Evolutionary conservation across 768 basidiomycete genomes (phyloP), one percentile per base, ranked within the genome.

Genomic region (Xerocomus brunneocitrinus): DNA sequence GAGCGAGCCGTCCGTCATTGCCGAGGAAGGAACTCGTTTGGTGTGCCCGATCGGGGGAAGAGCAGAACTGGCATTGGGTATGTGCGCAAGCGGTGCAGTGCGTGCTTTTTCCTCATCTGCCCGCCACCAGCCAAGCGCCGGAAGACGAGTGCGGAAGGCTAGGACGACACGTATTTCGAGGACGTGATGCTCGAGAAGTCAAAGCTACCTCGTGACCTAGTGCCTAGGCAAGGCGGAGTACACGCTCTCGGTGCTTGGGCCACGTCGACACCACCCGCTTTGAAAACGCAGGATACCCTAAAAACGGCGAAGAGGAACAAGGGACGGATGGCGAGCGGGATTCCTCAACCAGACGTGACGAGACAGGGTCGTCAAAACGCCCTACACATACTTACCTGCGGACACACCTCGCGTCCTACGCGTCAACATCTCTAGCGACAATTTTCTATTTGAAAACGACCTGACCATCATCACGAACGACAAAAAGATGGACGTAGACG

Each of bases 41-140:
- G 76, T 22, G 63, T 71, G 44, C 70, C 52, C 19, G 62, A 61
- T 51, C 53, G 52, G 9, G 24, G 35, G 6, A 69, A 63, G 38
- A 68, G 73, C 38, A 72, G 71, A 50, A 58, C 73, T 24, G 71
- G 73, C 45, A 57, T 75, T 58, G 79, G 79, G 81, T 82, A 57
- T 16, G 76, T 71, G 27, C n/a, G 46, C 35, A 22, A 27, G 24
- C 44, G n/a, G 0, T 60, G 7, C 70, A 70, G 28, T 67, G 68
- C 28, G 67, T 74, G 1, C 67, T 83, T 12, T 82, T 82, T 64
- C 77, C 80, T 19, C 58, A 64, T 27, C 54, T 57, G 24, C 58
- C 4, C 58, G 5, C 58, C 58, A 3, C 58, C 58, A 7, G n/a
- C 52, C 10, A 70, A 70, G 48, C 68, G 68, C 25, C 66, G 67